Percentiles rank a stretch among this genome's conserved stretches.
Conservation (phyloP, 495 filamentous ascomycete genomes). For the Penicillium desertorum region DNA sequence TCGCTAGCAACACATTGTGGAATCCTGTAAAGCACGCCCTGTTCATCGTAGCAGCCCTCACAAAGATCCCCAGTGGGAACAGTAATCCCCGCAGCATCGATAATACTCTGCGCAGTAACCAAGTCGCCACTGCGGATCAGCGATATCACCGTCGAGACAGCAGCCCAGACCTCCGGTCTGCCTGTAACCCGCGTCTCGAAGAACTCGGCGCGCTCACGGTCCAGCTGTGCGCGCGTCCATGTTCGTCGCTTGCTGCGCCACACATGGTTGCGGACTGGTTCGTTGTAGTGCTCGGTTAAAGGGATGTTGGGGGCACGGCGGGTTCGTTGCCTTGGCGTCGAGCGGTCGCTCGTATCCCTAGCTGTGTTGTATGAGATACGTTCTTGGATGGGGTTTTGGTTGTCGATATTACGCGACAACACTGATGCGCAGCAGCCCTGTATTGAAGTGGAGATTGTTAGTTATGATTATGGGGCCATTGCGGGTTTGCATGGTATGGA, state of each 20-base stretch:
- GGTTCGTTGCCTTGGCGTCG: constrained; percentile 18
- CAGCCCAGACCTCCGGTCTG: constrained; percentile 73
- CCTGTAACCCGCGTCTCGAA: constrained; percentile 84
- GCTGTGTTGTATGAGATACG: constrained; percentile 17
- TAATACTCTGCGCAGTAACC: constrained; percentile 70
- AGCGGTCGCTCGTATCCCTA: constrained; percentile 13
- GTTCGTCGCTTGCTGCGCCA: constrained; percentile 51
- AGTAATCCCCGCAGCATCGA: constrained; percentile 77
- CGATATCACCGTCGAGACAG: constrained; percentile 63
- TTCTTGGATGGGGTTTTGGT: constrained; percentile 19
- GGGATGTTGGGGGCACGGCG: constrained; percentile 24
- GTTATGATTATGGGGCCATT: not conserved
- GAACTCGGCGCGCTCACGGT: constrained; percentile 61
- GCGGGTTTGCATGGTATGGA: not conserved
- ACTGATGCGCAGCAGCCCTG: constrained; percentile 46
- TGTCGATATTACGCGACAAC: constrained; percentile 36
- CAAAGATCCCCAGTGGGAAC: constrained; percentile 71
- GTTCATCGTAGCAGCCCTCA: constrained; percentile 74
- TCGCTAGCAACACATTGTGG: constrained; percentile 75
- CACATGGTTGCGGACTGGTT: constrained; percentile 49
- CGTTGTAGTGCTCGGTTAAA: constrained; percentile 50
- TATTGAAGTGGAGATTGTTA: constrained; percentile 1
- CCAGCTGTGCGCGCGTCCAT: constrained; percentile 54
- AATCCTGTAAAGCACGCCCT: constrained; percentile 72
- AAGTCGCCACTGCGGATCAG: constrained; percentile 61